Conservation (phyloP, 2,329 filamentous ascomycete genomes). For the Colletotrichum navitas region DNA sequence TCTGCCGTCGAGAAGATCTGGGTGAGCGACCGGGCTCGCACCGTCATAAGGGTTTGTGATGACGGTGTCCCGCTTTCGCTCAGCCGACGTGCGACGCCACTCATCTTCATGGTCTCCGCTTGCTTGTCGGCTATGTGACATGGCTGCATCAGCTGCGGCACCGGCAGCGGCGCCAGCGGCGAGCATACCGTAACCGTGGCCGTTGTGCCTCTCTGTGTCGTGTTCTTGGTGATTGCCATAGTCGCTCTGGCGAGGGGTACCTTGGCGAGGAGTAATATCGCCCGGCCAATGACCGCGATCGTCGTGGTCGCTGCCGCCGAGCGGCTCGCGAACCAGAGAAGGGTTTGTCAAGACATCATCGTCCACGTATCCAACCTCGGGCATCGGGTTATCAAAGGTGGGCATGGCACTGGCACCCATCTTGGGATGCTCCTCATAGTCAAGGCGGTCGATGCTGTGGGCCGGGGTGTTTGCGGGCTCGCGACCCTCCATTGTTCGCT, state of each 20-base stretch:
- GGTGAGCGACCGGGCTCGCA: conserved; percentile 71
- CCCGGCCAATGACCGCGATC: conserved; percentile 49
- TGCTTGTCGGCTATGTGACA: conserved; percentile 63
- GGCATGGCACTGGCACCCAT: conserved; percentile 80
- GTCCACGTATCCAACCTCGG: conserved; percentile 77
- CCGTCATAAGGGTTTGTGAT: conserved; percentile 77
- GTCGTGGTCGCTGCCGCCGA: conserved; percentile 62
- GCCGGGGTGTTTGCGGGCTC: conserved; percentile 68
- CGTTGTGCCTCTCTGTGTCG: conserved; percentile 37
- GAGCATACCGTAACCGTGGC: conserved; percentile 57
- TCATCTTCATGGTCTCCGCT: conserved; percentile 74
- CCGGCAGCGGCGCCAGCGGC: conserved; percentile 67
- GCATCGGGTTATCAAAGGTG: conserved; percentile 76
- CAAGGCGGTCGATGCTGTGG: conserved; percentile 70
- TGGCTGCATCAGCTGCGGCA: conserved; percentile 62
- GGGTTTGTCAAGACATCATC: conserved; percentile 86
- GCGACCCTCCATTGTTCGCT: conserved; percentile 69
- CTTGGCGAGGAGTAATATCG: conserved; percentile 49
- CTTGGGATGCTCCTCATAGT: conserved; percentile 64
- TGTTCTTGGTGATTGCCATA: conserved; percentile 48
- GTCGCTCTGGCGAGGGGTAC: conserved; percentile 50
- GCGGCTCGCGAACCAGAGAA: conserved; percentile 82
- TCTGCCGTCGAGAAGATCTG: conserved; percentile 60
- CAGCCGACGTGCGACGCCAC: conserved; percentile 72
- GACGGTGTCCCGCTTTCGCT: conserved; percentile 74